These are phyloP conservation scores for Lasiodiplodia gonubiensis DNA, from an alignment of 2,329 filamentous ascomycete genomes.

Conservation along the genomic window DNA sequence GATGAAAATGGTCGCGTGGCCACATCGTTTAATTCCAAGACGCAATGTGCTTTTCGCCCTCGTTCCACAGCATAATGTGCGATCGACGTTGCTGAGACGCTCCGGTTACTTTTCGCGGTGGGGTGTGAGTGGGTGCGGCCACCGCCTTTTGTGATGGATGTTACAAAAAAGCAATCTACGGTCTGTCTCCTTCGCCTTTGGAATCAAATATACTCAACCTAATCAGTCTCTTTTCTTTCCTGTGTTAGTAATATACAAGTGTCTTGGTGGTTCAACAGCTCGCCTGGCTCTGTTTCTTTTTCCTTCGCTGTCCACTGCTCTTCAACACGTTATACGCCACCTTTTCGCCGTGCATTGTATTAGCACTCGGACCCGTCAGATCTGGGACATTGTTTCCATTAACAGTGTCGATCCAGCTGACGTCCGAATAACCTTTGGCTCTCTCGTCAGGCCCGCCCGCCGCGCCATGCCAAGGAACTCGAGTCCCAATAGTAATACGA, in stretches of 20 bases:
- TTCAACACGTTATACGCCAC: too few relatives aligned
- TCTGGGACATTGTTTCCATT: not conserved
- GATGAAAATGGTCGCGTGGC: constrained; percentile 10
- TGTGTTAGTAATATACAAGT: too few relatives aligned
- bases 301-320: not conserved
- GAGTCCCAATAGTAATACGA: not conserved
- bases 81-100: not conserved
- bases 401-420: not conserved
- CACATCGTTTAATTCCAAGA: not conserved
- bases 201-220: too few relatives aligned
- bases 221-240: too few relatives aligned
- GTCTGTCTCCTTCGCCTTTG: too few relatives aligned
- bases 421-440: not conserved
- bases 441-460: not conserved
- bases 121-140: not conserved
- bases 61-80: constrained; percentile 1
- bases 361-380: not conserved
- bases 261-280: too few relatives aligned
- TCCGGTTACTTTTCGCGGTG: not conserved
- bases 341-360: not conserved
- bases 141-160: constrained; percentile 6
- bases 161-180: not conserved
- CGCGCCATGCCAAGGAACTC: not conserved
- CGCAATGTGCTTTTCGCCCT: not conserved
- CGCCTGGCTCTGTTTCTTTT: not conserved